phyloP scores from a whole-genome alignment of 768 basidiomycete species.

The Pluteus cervinus region DNA sequence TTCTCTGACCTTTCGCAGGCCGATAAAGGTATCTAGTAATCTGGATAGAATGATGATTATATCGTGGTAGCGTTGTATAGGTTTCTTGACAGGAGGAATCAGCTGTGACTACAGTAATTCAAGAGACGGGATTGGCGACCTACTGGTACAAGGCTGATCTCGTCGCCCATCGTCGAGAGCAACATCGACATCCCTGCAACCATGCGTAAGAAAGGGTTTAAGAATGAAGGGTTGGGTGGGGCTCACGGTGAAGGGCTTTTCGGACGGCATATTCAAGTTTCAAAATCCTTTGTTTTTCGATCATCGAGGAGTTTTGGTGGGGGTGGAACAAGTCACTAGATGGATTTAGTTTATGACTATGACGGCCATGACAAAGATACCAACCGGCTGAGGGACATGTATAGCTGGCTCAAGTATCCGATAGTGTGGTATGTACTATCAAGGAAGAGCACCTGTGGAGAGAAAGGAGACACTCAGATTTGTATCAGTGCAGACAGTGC shows the following conservation, averaged over 20 bases:
- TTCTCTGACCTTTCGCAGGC: slow-evolving; percentile 40
- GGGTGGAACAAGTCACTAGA: slow-evolving; percentile 29
- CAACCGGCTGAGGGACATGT: slow-evolving; percentile 36
- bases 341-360: neutral
- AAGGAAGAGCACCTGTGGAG: slow-evolving; percentile 33
- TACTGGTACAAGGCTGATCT: slow-evolving; percentile 42
- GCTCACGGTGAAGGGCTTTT: slow-evolving; percentile 28
- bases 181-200: slow-evolving; percentile 23
- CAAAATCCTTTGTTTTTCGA: slow-evolving; percentile 26
- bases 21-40: slow-evolving; percentile 36
- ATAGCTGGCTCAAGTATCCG: slow-evolving; percentile 34
- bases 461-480: neutral
- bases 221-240: no score
- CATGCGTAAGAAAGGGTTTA: no score
- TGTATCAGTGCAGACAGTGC: neutral
- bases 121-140: slow-evolving; percentile 10
- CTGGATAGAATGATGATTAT: slow-evolving; percentile 30
- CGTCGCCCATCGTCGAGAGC: slow-evolving; percentile 37
- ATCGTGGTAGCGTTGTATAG: slow-evolving; percentile 36
- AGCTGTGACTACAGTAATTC: neutral
- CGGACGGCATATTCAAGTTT: slow-evolving; percentile 37
- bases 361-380: slow-evolving; percentile 4
- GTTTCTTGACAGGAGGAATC: slow-evolving; percentile 27
- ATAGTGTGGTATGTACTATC: slow-evolving; percentile 30
- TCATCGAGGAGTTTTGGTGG: slow-evolving; percentile 17